Evolutionary conservation across 78 protist species (phyloP).

Genomic region (Pigoraptor vietnamica): DNA sequence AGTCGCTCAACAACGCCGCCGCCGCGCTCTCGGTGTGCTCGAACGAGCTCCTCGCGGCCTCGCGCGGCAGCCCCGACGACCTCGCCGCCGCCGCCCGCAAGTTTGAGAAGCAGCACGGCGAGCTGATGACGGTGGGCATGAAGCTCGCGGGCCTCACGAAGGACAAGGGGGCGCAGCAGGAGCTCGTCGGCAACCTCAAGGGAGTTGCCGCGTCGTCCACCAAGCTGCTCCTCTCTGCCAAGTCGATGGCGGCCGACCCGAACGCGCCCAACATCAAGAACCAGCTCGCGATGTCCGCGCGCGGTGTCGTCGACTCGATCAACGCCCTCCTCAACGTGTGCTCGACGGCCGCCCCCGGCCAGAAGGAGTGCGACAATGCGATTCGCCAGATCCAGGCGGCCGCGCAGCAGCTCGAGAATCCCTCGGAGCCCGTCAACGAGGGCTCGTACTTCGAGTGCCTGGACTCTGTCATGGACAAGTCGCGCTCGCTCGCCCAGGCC

Average conservation of each 20-base stretch:
- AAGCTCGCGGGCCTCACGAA: neutral
- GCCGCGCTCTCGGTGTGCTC: neutral
- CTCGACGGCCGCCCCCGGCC: constrained; percentile 1
- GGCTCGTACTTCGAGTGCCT: constrained; percentile 15
- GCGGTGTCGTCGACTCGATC: neutral
- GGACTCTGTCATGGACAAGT: neutral
- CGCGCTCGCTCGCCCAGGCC: neutral
- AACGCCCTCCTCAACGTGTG: neutral
- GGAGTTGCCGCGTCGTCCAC: neutral
- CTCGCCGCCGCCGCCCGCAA: neutral
- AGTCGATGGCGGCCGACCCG: neutral
- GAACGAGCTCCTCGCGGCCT: neutral
- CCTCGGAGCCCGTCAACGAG: neutral
- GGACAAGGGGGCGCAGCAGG: neutral
- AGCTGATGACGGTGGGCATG: neutral
- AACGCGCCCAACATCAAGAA: neutral
- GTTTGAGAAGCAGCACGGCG: neutral
- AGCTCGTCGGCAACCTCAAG: neutral
- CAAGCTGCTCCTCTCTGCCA: neutral
- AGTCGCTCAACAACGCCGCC: neutral
- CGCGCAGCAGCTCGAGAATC: neutral
- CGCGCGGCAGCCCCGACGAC: neutral
- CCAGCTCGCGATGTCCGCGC: neutral
- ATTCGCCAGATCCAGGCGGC: neutral
- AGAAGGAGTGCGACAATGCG: constrained; percentile 1